Conservation (phyloP, 2,329 filamentous ascomycete genomes). For the Corinectria fuckeliana region DNA sequence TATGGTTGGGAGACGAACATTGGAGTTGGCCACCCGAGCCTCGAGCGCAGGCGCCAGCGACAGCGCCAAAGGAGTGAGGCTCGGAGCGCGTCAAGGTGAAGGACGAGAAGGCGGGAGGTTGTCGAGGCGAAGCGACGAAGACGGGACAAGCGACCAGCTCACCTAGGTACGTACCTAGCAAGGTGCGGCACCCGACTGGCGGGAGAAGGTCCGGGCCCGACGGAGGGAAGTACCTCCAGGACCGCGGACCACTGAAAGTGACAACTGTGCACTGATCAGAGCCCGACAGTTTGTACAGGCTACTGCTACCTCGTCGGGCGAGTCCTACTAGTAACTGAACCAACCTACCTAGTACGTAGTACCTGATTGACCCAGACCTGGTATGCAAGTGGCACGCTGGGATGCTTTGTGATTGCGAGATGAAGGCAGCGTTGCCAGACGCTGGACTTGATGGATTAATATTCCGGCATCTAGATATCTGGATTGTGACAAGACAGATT, state of each 20-base stretch:
- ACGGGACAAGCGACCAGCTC: slow-evolving; percentile 14
- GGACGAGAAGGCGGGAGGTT: not conserved
- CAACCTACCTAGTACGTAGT: no score
- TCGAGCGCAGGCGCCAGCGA: not conserved
- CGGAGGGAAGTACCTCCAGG: slow-evolving; percentile 6
- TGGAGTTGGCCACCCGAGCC: no score
- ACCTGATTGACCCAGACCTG: not conserved
- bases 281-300: not conserved
- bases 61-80: not conserved
- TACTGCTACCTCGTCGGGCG: no score
- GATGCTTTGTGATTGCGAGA: not conserved
- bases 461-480: not conserved
- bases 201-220: not conserved
- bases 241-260: slow-evolving; percentile 7
- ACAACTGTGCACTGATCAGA: slow-evolving; percentile 5
- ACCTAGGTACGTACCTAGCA: not conserved
- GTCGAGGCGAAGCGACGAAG: slow-evolving; percentile 3
- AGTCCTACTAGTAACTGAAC: no score
- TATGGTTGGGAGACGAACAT: no score
- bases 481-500: slow-evolving; percentile 11
- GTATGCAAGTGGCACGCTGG: not conserved
- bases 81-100: not conserved
- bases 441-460: not conserved
- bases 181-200: slow-evolving; percentile 13
- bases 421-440: not conserved